Conservation (phyloP, 805 yeast genomes). For the Osmozyma mogii region DNA sequence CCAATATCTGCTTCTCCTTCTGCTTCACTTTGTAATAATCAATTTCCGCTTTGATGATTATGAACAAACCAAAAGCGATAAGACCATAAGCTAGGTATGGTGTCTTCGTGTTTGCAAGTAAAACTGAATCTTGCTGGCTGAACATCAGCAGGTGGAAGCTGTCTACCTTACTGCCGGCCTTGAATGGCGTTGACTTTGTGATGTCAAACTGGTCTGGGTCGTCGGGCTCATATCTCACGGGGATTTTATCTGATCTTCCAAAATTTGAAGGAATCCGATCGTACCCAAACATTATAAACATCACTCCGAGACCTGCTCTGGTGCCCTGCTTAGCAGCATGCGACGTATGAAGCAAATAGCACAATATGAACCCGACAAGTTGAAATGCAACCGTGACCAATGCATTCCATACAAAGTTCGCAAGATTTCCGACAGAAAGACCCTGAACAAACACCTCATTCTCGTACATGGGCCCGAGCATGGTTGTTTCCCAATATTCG, state of each 20-base stretch:
- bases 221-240: conserved; percentile 24
- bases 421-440: conserved; percentile 87
- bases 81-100: conserved; percentile 57
- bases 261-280: conserved; percentile 31
- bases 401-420: conserved; percentile 84
- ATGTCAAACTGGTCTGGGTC: conserved; percentile 29
- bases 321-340: conserved; percentile 97
- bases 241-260: conserved; percentile 29
- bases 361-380: conserved; percentile 84
- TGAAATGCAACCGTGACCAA: conserved; percentile 88
- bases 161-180: conserved; percentile 19
- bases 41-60: conserved; percentile 57
- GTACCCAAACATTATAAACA: conserved; percentile 62
- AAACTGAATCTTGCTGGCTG: conserved; percentile 16
- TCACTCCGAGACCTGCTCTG: conserved; percentile 82
- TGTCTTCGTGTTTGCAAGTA: conserved; percentile 26
- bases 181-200: conserved; percentile 18
- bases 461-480: conserved; percentile 67
- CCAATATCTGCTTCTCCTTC: conserved; percentile 58
- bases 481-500: conserved; percentile 92
- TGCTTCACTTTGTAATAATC: conserved; percentile 72
- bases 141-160: conserved; percentile 21
- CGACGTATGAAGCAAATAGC: conserved; percentile 87
- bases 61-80: conserved; percentile 59
- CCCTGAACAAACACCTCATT: conserved; percentile 95